A percentile compares a stretch with the other conserved stretches of the same genome.
These are phyloP conservation scores for Ceratobasidium sp. DNA, from an alignment of 1,284 basidiomycete species.

Conservation along the genomic window DNA sequence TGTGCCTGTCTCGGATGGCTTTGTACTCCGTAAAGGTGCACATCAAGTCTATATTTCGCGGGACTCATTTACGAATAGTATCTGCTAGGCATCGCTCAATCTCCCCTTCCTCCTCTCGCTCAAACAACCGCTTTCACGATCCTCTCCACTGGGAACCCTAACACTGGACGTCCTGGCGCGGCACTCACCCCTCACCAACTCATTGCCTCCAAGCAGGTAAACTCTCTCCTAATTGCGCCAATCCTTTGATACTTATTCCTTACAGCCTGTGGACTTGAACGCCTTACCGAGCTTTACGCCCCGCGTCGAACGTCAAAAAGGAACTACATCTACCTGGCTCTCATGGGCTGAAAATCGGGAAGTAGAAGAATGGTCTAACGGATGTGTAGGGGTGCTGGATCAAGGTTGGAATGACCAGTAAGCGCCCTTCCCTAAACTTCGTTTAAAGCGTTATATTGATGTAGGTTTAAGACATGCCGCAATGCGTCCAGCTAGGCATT, in stretches of 20 bases:
- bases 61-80: not conserved
- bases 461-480: constrained; percentile 60
- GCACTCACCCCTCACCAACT: constrained; percentile 86
- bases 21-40: constrained; percentile 92
- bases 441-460: not conserved
- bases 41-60: constrained; percentile 16
- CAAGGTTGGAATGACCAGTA: constrained; percentile 90
- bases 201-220: constrained; percentile 79
- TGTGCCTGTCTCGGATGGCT: constrained; percentile 96
- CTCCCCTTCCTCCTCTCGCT: constrained; percentile 78
- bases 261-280: constrained; percentile 70
- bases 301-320: constrained; percentile 77
- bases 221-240: constrained; percentile 33
- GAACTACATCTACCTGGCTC: constrained; percentile 82
- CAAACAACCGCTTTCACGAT: constrained; percentile 76
- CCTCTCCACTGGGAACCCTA: constrained; percentile 58
- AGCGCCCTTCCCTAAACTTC: constrained; percentile 48
- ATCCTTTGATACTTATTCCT: not conserved
- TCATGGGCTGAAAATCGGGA: constrained; percentile 85
- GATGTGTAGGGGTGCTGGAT: constrained; percentile 83
- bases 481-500: constrained; percentile 68
- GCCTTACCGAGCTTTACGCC: constrained; percentile 71
- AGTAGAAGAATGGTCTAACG: constrained; percentile 94
- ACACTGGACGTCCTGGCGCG: constrained; percentile 61
- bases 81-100: constrained; percentile 70